phyloP scores from a whole-genome alignment of 2,329 filamentous ascomycete genomes.

The Trichoderma oligosporum region DNA sequence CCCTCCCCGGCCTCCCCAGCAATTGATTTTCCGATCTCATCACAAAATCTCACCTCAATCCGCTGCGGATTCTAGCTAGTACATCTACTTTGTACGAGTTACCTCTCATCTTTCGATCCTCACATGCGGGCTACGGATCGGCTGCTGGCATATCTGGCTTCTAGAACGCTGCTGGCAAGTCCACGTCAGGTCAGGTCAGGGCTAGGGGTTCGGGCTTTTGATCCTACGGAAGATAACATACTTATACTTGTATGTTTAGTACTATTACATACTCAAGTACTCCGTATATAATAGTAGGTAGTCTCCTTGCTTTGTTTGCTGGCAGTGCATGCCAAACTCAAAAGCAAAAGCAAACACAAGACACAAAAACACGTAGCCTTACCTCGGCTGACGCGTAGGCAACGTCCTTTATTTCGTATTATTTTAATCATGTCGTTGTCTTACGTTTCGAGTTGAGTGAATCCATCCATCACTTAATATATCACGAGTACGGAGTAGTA shows the following conservation, averaged over 20 bases:
- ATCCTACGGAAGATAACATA: background rate
- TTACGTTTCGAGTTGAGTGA: background rate
- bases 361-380: no score
- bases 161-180: background rate
- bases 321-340: background rate
- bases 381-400: no score
- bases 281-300: background rate
- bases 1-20: no score
- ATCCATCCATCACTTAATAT: background rate
- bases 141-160: background rate
- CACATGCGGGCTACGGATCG: constrained; percentile 5
- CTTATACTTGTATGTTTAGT: no score
- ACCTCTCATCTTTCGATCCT: background rate
- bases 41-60: background rate
- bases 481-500: background rate
- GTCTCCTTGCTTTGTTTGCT: background rate
- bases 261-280: no score
- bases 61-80: background rate
- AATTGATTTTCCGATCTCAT: background rate
- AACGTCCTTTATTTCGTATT: no score
- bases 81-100: background rate
- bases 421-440: no score
- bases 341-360: background rate
- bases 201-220: background rate
- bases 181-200: background rate